phyloP scores from a whole-genome alignment of 148 eudicot genomes.

The Chenopodium suecicum region DNA sequence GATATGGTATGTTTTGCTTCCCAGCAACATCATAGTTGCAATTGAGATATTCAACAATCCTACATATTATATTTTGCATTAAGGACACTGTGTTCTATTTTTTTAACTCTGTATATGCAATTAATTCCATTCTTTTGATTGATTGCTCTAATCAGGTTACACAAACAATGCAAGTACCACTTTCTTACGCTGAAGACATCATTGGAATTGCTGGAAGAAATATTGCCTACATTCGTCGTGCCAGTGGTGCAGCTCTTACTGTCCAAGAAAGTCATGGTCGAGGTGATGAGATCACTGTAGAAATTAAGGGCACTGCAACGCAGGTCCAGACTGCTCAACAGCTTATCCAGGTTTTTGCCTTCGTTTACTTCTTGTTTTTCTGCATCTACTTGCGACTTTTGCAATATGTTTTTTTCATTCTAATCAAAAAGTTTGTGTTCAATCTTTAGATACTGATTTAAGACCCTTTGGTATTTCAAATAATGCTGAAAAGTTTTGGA shows the following conservation, averaged over 20 bases:
- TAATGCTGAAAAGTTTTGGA: background rate
- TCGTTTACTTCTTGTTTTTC: background rate
- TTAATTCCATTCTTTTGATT: background rate
- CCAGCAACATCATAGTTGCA: background rate
- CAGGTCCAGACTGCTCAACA: conserved; percentile 94
- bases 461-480: background rate
- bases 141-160: conserved; percentile 45
- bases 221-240: conserved; percentile 81
- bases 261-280: conserved; percentile 83
- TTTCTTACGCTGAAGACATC: conserved; percentile 90
- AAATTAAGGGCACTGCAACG: conserved; percentile 80
- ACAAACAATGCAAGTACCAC: conserved; percentile 96
- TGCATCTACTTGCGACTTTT: background rate
- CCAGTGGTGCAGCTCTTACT: conserved; percentile 82
- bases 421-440: background rate
- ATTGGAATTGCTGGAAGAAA: conserved; percentile 87
- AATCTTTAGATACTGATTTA: background rate
- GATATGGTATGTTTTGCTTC: background rate
- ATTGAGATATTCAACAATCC: background rate
- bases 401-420: background rate
- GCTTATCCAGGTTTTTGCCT: conserved; percentile 73
- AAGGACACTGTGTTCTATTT: background rate
- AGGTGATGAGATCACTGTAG: conserved; percentile 90
- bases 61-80: too few species aligned
- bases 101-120: background rate